Conservation (phyloP, 2,329 filamentous ascomycete genomes). For the Colletotrichum godetiae region DNA sequence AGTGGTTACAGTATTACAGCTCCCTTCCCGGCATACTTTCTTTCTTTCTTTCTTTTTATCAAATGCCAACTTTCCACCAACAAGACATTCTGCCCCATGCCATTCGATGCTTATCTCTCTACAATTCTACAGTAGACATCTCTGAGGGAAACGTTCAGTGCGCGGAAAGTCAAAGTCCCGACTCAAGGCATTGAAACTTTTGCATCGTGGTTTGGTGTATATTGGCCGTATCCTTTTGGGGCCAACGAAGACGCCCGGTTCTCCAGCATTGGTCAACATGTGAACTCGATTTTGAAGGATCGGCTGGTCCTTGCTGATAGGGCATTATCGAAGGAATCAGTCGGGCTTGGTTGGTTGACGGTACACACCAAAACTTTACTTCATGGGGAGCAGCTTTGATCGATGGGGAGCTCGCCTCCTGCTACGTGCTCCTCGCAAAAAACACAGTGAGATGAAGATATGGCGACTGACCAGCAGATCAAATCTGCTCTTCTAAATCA, state of each 20-base stretch:
- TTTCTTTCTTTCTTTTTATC: neutral
- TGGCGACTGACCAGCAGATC: too few relatives aligned
- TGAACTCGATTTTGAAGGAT: neutral
- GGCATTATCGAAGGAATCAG: neutral
- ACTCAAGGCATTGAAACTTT: slow-evolving; percentile 33
- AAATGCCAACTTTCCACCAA: slow-evolving; percentile 1
- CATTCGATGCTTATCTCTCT: neutral
- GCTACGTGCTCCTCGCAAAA: neutral
- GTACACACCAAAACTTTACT: neutral
- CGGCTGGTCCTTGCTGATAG: neutral
- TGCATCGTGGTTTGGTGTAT: slow-evolving; percentile 1
- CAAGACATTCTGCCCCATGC: neutral
- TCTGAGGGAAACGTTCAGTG: slow-evolving; percentile 13
- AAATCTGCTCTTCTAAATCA: neutral
- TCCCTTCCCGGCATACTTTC: slow-evolving; percentile 9
- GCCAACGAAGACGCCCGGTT: neutral
- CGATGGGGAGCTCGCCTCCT: neutral
- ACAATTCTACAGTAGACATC: neutral
- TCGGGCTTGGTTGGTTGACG: neutral
- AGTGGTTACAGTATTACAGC: slow-evolving; percentile 8
- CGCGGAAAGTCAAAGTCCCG: slow-evolving; percentile 33
- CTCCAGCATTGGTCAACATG: slow-evolving; percentile 11
- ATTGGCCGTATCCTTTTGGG: neutral
- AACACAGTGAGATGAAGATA: neutral
- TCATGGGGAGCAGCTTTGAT: neutral